A percentile compares a stretch with the other conserved stretches of the same genome.
phyloP scores from a whole-genome alignment of 176 grass and related monocot genomes.

The Elaeis guineensis region DNA sequence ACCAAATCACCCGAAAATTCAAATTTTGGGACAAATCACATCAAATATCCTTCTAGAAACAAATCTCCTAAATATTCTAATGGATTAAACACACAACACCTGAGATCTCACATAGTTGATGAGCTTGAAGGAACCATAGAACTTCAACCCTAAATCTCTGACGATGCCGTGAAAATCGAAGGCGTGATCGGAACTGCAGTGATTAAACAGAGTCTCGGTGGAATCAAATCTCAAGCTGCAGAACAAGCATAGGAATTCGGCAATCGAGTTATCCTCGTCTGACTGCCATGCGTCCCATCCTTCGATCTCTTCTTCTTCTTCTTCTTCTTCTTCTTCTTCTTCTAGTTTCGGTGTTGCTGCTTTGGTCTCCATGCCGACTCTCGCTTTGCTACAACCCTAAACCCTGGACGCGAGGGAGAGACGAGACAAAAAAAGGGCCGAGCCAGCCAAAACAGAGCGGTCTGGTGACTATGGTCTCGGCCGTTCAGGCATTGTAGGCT shows the following conservation, averaged over 20 bases:
- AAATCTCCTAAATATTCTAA: neutral
- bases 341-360: too few relatives aligned
- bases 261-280: conserved; percentile 22
- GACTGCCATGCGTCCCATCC: conserved; percentile 80
- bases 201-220: conserved; percentile 40
- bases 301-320: conserved; percentile 43
- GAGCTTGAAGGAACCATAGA: conserved; percentile 84
- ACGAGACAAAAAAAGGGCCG: too few relatives aligned
- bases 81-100: conserved; percentile 18
- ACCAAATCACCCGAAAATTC: too few relatives aligned
- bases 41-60: neutral
- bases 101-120: conserved; percentile 75
- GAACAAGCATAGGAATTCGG: conserved; percentile 62
- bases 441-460: too few relatives aligned
- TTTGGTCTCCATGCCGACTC: too few relatives aligned
- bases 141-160: conserved; percentile 49
- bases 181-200: conserved; percentile 47
- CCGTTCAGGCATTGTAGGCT: too few relatives aligned
- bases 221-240: conserved; percentile 51
- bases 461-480: too few relatives aligned
- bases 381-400: too few relatives aligned
- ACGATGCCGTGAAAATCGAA: conserved; percentile 56
- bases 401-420: too few relatives aligned
- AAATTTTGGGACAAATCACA: too few relatives aligned
- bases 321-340: conserved; percentile 20